A percentile compares a stretch with the other conserved stretches of the same genome.
Evolutionary conservation across 805 yeast genomes (phyloP).

Genomic region (Kuraishia borneana): DNA sequence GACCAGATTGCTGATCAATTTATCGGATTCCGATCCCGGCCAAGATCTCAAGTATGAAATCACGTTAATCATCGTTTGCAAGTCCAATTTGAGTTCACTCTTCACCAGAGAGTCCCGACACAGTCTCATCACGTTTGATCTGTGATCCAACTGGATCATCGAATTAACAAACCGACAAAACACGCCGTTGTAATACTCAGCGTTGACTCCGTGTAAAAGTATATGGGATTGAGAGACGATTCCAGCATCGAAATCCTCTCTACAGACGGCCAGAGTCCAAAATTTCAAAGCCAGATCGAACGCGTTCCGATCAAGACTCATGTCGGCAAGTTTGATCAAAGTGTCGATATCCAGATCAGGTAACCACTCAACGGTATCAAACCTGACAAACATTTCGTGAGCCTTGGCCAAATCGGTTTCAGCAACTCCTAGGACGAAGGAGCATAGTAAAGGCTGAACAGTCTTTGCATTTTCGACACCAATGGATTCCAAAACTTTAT

Average conservation of each 20-base stretch:
- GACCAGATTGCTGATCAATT: slow-evolving; percentile 11
- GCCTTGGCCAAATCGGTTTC: slow-evolving; percentile 12
- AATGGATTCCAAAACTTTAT: slow-evolving; percentile 36
- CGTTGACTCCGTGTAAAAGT: slow-evolving; percentile 4
- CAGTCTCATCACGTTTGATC: slow-evolving; percentile 13
- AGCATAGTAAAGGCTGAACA: slow-evolving; percentile 11
- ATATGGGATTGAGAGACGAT: neutral
- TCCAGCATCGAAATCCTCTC: slow-evolving; percentile 18
- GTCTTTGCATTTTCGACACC: slow-evolving; percentile 13
- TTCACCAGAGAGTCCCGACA: slow-evolving; percentile 19
- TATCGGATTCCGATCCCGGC: neutral
- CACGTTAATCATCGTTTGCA: slow-evolving; percentile 11
- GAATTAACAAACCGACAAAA: slow-evolving; percentile 12
- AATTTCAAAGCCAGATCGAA: slow-evolving; percentile 13
- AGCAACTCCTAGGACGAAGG: slow-evolving; percentile 15
- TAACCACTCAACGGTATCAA: slow-evolving; percentile 18
- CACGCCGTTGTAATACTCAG: slow-evolving; percentile 8
- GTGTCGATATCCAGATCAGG: slow-evolving; percentile 20
- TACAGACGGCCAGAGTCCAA: slow-evolving; percentile 19
- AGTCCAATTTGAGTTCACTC: slow-evolving; percentile 13
- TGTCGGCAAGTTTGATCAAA: slow-evolving; percentile 14
- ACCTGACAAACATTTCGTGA: slow-evolving; percentile 13
- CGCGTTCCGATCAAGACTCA: slow-evolving; percentile 11
- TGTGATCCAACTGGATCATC: slow-evolving; percentile 10
- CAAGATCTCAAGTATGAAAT: slow-evolving; percentile 9